phyloP scores from a whole-genome alignment of 495 filamentous ascomycete genomes.

The Oidiodendron maius region DNA sequence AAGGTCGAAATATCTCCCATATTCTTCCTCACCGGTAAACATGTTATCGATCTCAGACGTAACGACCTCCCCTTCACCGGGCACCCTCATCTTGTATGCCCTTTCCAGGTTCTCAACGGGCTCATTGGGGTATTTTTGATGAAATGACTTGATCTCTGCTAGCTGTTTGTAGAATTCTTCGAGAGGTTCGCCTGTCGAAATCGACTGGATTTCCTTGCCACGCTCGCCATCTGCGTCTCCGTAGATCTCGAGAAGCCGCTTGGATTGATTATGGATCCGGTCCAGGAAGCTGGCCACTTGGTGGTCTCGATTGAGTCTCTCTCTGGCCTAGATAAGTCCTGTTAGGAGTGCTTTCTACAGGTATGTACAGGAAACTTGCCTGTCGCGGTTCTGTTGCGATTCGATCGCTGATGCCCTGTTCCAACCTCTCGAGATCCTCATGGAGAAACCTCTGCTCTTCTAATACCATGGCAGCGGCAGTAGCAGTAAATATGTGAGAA shows the following conservation, averaged over 20 bases:
- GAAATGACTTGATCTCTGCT: constrained; percentile 73
- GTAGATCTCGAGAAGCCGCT: constrained; percentile 77
- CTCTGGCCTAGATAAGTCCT: constrained; percentile 60
- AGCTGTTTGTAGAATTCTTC: constrained; percentile 90
- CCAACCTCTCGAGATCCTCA: constrained; percentile 91
- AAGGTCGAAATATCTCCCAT: constrained; percentile 85
- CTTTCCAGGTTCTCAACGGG: constrained; percentile 91
- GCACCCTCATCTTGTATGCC: constrained; percentile 73
- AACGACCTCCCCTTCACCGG: constrained; percentile 56
- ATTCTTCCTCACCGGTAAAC: constrained; percentile 94
- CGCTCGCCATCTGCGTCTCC: constrained; percentile 66
- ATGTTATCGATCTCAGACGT: constrained; percentile 72
- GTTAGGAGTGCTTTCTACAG: constrained; percentile 4
- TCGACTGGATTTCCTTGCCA: constrained; percentile 73
- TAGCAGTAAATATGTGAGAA: too few relatives aligned
- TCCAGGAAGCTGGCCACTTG: constrained; percentile 81
- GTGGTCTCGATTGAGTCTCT: constrained; percentile 81
- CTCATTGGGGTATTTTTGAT: constrained; percentile 87
- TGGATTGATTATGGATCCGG: constrained; percentile 80
- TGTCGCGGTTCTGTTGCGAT: constrained; percentile 82
- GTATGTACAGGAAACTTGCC: constrained; percentile 36
- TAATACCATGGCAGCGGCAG: too few relatives aligned
- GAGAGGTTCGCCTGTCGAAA: constrained; percentile 83
- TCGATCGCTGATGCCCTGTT: constrained; percentile 88
- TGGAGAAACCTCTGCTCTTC: constrained; percentile 91